Percentiles rank a stretch among this genome's conserved stretches.
These are phyloP conservation scores for Buxus sempervirens DNA, from an alignment of 164 flowering plant genomes.

Conservation along the genomic window DNA sequence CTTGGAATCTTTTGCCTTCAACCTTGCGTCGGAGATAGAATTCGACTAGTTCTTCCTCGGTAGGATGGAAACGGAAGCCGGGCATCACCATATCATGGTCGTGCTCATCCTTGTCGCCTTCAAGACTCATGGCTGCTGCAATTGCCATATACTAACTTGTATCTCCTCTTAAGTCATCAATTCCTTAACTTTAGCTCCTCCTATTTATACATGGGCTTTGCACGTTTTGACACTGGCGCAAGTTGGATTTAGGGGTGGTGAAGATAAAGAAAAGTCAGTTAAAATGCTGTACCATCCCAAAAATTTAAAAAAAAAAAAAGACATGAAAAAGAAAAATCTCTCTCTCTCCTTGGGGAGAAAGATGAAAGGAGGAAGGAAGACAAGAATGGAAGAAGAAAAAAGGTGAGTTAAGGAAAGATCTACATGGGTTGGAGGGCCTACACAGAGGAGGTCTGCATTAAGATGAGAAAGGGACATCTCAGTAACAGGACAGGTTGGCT, in stretches of 20 bases:
- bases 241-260: slow-evolving; percentile 13
- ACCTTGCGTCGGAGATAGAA: slow-evolving; percentile 98
- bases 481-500: slow-evolving; percentile 54
- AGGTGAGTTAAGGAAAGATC: slow-evolving; percentile 35
- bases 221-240: slow-evolving; percentile 15
- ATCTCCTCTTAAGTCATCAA: background rate
- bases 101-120: slow-evolving; percentile 47
- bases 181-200: background rate
- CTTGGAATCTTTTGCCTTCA: slow-evolving; percentile 90
- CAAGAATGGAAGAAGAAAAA: background rate
- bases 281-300: slow-evolving; percentile 15
- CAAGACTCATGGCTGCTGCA: slow-evolving; percentile 30
- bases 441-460: slow-evolving; percentile 25
- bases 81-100: slow-evolving; percentile 95
- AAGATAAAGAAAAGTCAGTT: slow-evolving; percentile 16
- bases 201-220: slow-evolving; percentile 11
- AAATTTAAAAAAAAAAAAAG: background rate
- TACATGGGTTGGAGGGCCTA: slow-evolving; percentile 49
- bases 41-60: slow-evolving; percentile 95
- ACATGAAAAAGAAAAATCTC: slow-evolving; percentile 4
- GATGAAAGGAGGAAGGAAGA: background rate
- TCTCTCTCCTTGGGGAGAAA: slow-evolving; percentile 5
- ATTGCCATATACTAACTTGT: slow-evolving; percentile 38
- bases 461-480: slow-evolving; percentile 56
- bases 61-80: slow-evolving; percentile 95